Conservation (phyloP, 306 rosid genomes). For the Vicia faba region DNA sequence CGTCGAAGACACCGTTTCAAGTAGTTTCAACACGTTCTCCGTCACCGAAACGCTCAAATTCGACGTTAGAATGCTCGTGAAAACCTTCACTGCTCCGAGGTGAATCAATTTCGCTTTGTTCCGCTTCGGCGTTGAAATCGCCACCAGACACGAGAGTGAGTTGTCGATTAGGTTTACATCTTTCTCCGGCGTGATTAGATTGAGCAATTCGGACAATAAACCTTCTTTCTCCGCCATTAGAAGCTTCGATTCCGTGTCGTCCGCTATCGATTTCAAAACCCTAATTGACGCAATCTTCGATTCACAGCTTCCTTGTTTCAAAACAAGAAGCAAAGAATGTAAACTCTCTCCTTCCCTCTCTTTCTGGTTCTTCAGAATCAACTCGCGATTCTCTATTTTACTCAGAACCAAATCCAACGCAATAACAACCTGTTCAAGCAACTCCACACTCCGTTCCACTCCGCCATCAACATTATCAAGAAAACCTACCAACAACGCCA, state of each 20-base stretch:
- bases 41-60: slow-evolving; percentile 44
- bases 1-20: slow-evolving; percentile 74
- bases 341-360: slow-evolving; percentile 20
- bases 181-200: slow-evolving; percentile 46
- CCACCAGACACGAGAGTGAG: slow-evolving; percentile 53
- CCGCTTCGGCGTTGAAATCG: slow-evolving; percentile 58
- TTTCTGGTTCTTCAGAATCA: slow-evolving; percentile 42
- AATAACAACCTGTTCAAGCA: slow-evolving; percentile 51
- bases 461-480: slow-evolving; percentile 58
- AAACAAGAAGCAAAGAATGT: slow-evolving; percentile 54
- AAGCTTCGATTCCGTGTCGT: slow-evolving; percentile 65
- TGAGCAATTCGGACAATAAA: slow-evolving; percentile 53
- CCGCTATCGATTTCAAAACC: slow-evolving; percentile 54
- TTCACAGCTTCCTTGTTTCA: slow-evolving; percentile 54
- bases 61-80: slow-evolving; percentile 46
- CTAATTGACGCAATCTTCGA: slow-evolving; percentile 56
- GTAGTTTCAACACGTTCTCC: slow-evolving; percentile 65
- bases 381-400: slow-evolving; percentile 48
- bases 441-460: slow-evolving; percentile 14
- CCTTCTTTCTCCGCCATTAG: slow-evolving; percentile 65
- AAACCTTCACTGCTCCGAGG: slow-evolving; percentile 54
- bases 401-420: slow-evolving; percentile 49
- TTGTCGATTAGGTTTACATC: slow-evolving; percentile 57
- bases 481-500: slow-evolving; percentile 49
- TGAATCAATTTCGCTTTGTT: slow-evolving; percentile 53